Evolutionary conservation across 148 eudicot species (phyloP).

Genomic region (Nepenthes mirabilis): DNA sequence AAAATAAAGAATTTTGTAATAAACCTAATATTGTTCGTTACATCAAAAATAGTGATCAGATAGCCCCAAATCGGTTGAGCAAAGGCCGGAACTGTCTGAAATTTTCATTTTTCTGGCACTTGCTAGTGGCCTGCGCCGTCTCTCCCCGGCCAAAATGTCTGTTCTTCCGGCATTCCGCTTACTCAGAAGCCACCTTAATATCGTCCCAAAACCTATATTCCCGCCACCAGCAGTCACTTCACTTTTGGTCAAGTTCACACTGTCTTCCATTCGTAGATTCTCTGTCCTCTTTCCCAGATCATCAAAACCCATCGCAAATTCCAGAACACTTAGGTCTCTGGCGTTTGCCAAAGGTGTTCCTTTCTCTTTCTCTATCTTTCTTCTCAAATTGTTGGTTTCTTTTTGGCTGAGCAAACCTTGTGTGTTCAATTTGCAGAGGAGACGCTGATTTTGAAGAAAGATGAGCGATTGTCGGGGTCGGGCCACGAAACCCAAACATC

Average conservation of each 20-base stretch:
- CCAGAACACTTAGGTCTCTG: slow-evolving; percentile 15
- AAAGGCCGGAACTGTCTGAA: too few species aligned
- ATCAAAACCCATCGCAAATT: slow-evolving; percentile 19
- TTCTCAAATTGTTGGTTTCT: not conserved
- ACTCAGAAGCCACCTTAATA: slow-evolving; percentile 20
- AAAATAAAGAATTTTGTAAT: too few species aligned
- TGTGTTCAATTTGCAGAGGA: slow-evolving; percentile 23
- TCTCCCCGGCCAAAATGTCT: slow-evolving; percentile 15
- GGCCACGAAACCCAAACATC: slow-evolving; percentile 7
- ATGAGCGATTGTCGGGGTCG: slow-evolving; percentile 47
- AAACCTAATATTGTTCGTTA: too few species aligned
- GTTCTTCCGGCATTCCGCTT: slow-evolving; percentile 22
- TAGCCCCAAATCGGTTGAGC: too few species aligned
- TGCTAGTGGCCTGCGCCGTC: too few species aligned
- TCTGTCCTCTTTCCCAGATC: slow-evolving; percentile 17
- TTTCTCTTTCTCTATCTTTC: not conserved
- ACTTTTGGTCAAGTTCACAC: slow-evolving; percentile 13
- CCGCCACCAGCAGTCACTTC: slow-evolving; percentile 13
- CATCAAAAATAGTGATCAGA: too few species aligned
- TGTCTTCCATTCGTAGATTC: slow-evolving; percentile 7
- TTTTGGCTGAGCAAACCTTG: not conserved
- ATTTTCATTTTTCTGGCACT: too few species aligned
- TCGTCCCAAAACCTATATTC: slow-evolving; percentile 2
- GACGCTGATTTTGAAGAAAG: slow-evolving; percentile 33
- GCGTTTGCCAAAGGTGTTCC: slow-evolving; percentile 17